Conservation (phyloP, 176 grass and related monocot genomes). For the Ensete glaucum region DNA sequence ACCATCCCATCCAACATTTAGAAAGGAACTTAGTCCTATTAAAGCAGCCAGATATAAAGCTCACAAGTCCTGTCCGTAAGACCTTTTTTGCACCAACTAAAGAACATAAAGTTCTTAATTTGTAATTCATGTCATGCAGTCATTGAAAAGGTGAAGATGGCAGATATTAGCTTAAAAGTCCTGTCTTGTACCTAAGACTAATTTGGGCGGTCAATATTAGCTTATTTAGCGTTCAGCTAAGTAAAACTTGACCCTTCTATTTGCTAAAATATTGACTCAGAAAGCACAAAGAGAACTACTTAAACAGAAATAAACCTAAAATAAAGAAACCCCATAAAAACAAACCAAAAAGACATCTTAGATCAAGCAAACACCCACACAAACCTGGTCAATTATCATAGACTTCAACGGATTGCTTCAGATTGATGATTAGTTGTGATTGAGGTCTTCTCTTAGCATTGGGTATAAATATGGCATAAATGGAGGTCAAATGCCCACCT, state of each 20-base stretch:
- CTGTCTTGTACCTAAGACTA: not conserved
- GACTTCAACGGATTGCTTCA: not conserved
- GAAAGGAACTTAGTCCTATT: not conserved
- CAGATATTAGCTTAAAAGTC: too few relatives aligned
- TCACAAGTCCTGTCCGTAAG: not conserved
- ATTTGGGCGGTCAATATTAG: not conserved
- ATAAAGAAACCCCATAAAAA: not conserved
- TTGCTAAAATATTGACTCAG: not conserved
- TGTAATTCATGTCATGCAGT: too few relatives aligned
- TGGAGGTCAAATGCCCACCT: conserved; percentile 1
- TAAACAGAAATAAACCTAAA: not conserved
- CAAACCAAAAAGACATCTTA: not conserved
- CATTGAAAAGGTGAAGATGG: too few relatives aligned
- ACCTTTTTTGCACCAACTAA: too few relatives aligned
- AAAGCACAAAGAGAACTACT: not conserved
- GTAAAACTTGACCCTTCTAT: not conserved
- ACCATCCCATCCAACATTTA: not conserved
- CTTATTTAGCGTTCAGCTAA: not conserved
- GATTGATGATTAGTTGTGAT: not conserved
- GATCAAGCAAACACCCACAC: conserved; percentile 6
- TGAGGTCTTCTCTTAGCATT: not conserved
- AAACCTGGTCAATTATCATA: conserved; percentile 1
- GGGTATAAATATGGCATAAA: conserved; percentile 1
- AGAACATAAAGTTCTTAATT: not conserved
- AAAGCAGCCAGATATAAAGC: not conserved